A percentile compares a stretch with the other conserved stretches of the same genome.
phyloP scores from a whole-genome alignment of 345 rosid species.

The Linum lewisii region DNA sequence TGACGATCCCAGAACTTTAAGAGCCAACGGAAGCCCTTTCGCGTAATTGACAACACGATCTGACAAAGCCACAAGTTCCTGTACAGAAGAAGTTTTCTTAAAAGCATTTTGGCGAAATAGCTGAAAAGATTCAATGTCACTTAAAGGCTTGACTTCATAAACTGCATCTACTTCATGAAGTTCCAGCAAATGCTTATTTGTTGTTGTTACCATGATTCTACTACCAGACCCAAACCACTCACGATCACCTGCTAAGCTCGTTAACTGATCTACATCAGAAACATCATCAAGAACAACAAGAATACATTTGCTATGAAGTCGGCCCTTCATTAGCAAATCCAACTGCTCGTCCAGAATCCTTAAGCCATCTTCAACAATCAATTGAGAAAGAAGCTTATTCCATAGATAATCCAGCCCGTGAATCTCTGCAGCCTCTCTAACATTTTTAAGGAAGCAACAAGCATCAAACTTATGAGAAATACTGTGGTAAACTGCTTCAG shows the following conservation, averaged over 20 bases:
- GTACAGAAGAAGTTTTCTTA: not conserved
- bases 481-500: not conserved
- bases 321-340: not conserved
- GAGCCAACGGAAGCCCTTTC: constrained; percentile 16
- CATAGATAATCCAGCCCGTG: not conserved
- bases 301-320: not conserved
- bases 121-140: not conserved
- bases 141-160: not conserved
- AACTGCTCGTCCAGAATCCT: not conserved
- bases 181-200: constrained; percentile 1
- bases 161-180: not conserved
- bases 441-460: not conserved
- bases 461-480: not conserved
- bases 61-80: constrained; percentile 4
- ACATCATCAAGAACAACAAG: constrained; percentile 5
- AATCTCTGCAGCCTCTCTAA: not conserved
- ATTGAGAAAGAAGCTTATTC: not conserved
- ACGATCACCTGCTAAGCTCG: not conserved
- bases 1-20: constrained; percentile 7
- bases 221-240: constrained; percentile 2
- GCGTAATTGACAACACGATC: constrained; percentile 1
- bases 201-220: constrained; percentile 6
- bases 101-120: not conserved
- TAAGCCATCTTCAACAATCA: not conserved
- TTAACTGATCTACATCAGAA: not conserved